These are phyloP conservation scores for Microglena sp. DNA, from an alignment of 139 green algal genomes.

Conservation along the genomic window DNA sequence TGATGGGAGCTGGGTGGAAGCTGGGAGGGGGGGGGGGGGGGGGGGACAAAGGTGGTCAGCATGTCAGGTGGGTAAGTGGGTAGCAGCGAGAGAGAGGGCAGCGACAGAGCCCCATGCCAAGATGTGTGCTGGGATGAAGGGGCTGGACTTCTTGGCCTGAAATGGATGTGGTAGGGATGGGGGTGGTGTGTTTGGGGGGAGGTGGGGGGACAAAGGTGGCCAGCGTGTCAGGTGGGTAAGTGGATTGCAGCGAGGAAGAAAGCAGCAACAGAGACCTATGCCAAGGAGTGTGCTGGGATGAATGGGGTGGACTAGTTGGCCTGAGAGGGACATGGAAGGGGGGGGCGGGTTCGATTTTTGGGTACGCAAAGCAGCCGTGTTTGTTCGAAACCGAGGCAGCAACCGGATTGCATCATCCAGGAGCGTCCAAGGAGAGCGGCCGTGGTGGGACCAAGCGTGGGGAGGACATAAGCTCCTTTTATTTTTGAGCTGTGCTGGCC, in stretches of 20 bases:
- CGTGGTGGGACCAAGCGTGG: too few relatives aligned
- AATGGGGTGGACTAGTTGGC: too few relatives aligned
- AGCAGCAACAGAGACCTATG: not conserved
- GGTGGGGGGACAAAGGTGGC: not conserved
- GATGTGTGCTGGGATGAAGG: conserved; percentile 47
- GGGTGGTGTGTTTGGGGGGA: too few relatives aligned
- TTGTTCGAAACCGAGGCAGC: too few relatives aligned
- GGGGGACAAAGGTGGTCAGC: not conserved
- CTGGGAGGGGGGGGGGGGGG: too few relatives aligned
- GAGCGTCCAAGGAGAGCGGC: too few relatives aligned
- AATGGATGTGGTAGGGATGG: not conserved
- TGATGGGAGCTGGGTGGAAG: not conserved
- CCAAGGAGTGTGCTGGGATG: not conserved
- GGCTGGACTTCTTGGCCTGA: conserved; percentile 29
- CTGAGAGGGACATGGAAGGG: not conserved
- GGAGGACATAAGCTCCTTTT: too few relatives aligned
- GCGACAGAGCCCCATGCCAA: conserved; percentile 29
- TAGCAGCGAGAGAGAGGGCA: conserved; percentile 3
- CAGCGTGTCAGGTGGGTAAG: not conserved
- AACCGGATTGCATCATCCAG: too few relatives aligned
- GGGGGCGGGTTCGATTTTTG: too few relatives aligned
- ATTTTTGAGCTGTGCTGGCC: too few relatives aligned
- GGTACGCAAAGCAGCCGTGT: too few relatives aligned
- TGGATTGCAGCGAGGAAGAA: not conserved
- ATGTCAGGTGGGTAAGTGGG: too few relatives aligned